Evolutionary conservation across 2,329 filamentous ascomycete species (phyloP).

Genomic region (Aureobasidium sp.): DNA sequence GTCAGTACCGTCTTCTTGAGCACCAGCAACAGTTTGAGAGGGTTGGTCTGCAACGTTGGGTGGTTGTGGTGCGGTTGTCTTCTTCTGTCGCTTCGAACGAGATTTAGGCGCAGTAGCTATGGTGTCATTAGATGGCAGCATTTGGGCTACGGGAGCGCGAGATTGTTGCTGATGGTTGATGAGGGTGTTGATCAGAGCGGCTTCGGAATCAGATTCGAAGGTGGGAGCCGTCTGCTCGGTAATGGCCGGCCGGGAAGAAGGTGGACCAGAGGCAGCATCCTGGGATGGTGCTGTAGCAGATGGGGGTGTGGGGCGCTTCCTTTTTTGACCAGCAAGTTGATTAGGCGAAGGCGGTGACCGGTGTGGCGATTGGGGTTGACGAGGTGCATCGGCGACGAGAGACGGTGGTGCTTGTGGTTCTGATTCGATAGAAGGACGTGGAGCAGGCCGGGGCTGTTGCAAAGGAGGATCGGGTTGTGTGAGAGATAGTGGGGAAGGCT

Average conservation of each 20-base stretch:
- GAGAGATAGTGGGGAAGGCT: constrained; percentile 11
- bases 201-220: not conserved
- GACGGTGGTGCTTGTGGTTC: not conserved
- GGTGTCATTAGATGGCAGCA: constrained; percentile 1
- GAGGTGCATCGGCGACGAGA: not conserved
- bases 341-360: not conserved
- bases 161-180: constrained; percentile 4
- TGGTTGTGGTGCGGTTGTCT: not conserved
- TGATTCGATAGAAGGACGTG: too few species aligned
- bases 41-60: not conserved
- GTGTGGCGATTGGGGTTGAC: not conserved
- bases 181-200: constrained; percentile 8
- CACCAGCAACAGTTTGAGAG: constrained; percentile 1
- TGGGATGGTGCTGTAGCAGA: not conserved
- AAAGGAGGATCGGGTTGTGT: not conserved
- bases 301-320: constrained; percentile 6
- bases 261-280: not conserved
- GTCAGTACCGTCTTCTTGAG: not conserved
- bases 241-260: not conserved
- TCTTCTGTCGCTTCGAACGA: constrained; percentile 14
- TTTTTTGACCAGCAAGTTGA: constrained; percentile 14
- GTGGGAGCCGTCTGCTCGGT: not conserved
- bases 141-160: constrained; percentile 11
- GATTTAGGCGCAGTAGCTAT: not conserved
- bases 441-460: not conserved